phyloP scores from a whole-genome alignment of 2,329 filamentous ascomycete species.

The Pseudogymnoascus sp. region DNA sequence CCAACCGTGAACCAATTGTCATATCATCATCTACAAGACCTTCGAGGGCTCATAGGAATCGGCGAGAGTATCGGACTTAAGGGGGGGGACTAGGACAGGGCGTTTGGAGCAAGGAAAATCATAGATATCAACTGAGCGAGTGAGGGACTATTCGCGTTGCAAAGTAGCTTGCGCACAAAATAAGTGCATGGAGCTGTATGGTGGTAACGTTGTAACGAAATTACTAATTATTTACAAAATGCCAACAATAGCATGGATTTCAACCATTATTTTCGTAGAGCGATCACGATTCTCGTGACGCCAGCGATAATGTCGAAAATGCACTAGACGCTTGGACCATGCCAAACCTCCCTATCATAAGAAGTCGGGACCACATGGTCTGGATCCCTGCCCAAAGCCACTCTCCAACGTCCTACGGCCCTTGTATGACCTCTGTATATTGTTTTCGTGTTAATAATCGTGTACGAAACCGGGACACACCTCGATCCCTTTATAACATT shows the following conservation, averaged over 20 bases:
- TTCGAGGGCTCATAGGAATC: constrained; percentile 10
- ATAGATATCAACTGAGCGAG: neutral
- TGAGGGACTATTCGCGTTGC: neutral
- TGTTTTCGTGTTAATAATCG: neutral
- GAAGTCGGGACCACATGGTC: neutral
- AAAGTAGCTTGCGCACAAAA: neutral
- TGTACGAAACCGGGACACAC: neutral
- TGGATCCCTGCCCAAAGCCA: constrained; percentile 9
- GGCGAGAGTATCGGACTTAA: constrained; percentile 3
- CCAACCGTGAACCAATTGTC: neutral
- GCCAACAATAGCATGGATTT: neutral
- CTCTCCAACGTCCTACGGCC: constrained; percentile 1
- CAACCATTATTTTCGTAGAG: neutral
- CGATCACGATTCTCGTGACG: neutral
- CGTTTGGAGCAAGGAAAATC: neutral
- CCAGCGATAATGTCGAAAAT: neutral
- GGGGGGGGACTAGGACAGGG: neutral
- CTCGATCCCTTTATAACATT: neutral
- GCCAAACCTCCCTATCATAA: constrained; percentile 2
- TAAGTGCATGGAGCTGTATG: constrained; percentile 1
- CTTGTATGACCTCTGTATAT: constrained; percentile 6
- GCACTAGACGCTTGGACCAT: constrained; percentile 4
- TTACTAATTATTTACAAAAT: constrained; percentile 2
- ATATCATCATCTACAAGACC: constrained; percentile 6
- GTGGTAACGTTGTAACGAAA: constrained; percentile 1